Percentiles rank a stretch among this genome's conserved stretches.
Evolutionary conservation across 139 green algal species (phyloP).

Genomic region (Chlamydomonas sphaeroides): DNA sequence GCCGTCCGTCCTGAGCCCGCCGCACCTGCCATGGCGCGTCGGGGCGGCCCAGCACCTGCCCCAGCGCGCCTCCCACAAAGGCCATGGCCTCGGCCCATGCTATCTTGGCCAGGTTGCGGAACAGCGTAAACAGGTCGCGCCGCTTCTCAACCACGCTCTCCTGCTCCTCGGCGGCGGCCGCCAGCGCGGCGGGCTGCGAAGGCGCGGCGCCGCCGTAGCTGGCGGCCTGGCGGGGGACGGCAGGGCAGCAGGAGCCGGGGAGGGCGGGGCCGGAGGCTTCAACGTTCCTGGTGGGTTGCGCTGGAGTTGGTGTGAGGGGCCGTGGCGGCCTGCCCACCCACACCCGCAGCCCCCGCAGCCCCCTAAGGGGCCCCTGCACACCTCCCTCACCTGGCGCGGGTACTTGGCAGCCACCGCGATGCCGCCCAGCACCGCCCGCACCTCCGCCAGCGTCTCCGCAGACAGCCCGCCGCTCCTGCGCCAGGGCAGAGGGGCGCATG

Average conservation of each 20-base stretch:
- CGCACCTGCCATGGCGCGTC: slow-evolving; percentile 34
- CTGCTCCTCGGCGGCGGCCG: slow-evolving; percentile 75
- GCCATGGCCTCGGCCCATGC: slow-evolving; percentile 53
- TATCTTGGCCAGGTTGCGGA: slow-evolving; percentile 81
- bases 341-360: neutral
- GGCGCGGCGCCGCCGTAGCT: slow-evolving; percentile 14
- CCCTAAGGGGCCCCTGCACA: slow-evolving; percentile 1
- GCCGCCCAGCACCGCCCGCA: slow-evolving; percentile 70
- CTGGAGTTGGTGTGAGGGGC: too few relatives aligned
- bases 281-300: too few relatives aligned
- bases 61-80: slow-evolving; percentile 68
- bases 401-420: slow-evolving; percentile 61
- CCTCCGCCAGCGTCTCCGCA: slow-evolving; percentile 31
- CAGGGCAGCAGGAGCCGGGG: too few relatives aligned
- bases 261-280: too few relatives aligned
- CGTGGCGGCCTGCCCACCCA: too few relatives aligned
- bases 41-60: slow-evolving; percentile 21
- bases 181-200: slow-evolving; percentile 40
- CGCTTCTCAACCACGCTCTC: slow-evolving; percentile 71
- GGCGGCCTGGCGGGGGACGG: neutral
- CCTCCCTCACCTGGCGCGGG: slow-evolving; percentile 34
- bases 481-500: too few relatives aligned
- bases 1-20: too few relatives aligned
- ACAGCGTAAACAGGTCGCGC: slow-evolving; percentile 85
- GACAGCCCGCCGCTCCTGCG: slow-evolving; percentile 40